phyloP scores from a whole-genome alignment of 2,329 filamentous ascomycete species.

The Monilinia fructicola region DNA sequence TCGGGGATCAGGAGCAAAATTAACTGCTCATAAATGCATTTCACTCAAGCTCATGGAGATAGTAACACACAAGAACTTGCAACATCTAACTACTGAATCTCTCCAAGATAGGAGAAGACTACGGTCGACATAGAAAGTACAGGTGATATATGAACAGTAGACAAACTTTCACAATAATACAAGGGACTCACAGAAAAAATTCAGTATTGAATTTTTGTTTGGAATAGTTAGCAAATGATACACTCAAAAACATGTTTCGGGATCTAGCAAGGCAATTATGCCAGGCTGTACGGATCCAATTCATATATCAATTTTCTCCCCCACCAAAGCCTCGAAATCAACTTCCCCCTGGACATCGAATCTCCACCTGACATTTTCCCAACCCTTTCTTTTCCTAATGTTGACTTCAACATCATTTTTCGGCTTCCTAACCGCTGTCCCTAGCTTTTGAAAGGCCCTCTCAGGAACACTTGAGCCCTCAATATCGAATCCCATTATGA shows the following conservation, averaged over 20 bases:
- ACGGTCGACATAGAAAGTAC: neutral
- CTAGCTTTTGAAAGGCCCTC: constrained; percentile 31
- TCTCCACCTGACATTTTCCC: constrained; percentile 35
- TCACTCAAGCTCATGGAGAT: neutral
- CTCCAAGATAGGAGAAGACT: neutral
- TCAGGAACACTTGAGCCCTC: constrained; percentile 27
- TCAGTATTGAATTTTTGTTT: neutral
- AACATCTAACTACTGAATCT: neutral
- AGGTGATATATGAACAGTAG: neutral
- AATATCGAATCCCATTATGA: constrained; percentile 39
- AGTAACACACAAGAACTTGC: neutral
- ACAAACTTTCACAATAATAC: no score
- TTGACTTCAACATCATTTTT: constrained; percentile 30
- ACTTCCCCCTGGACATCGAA: constrained; percentile 27
- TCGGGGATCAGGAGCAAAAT: neutral
- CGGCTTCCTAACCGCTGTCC: constrained; percentile 35
- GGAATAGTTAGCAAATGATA: neutral
- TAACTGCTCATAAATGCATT: neutral
- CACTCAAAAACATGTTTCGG: neutral
- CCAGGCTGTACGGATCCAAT: neutral
- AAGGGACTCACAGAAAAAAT: no score
- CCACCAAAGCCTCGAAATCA: constrained; percentile 26
- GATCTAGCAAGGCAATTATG: neutral
- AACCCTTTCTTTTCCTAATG: constrained; percentile 30
- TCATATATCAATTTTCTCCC: constrained; percentile 11